Evolutionary conservation across 2,329 filamentous ascomycete genomes (phyloP).

Genomic region (Colletotrichum sp.): DNA sequence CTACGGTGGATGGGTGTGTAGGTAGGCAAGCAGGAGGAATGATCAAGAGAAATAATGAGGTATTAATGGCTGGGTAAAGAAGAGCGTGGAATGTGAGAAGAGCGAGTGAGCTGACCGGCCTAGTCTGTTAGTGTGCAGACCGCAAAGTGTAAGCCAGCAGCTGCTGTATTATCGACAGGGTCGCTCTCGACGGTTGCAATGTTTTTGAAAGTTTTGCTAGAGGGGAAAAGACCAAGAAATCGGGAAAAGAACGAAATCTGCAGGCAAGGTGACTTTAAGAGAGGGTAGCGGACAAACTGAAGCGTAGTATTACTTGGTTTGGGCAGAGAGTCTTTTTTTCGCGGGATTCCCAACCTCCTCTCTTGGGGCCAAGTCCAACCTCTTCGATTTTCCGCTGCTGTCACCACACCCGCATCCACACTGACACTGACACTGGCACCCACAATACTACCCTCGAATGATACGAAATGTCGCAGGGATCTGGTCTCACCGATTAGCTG

Average conservation of each 20-base stretch:
- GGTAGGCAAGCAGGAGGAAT: neutral
- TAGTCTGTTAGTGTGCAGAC: slow-evolving; percentile 18
- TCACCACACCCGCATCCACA: slow-evolving; percentile 15
- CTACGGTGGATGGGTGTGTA: neutral
- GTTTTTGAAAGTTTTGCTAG: neutral
- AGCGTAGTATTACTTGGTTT: slow-evolving; percentile 13
- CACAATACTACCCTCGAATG: slow-evolving; percentile 15
- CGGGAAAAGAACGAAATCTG: slow-evolving; percentile 2
- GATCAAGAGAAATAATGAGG: slow-evolving; percentile 6
- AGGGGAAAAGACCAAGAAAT: slow-evolving; percentile 6
- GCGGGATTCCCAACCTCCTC: slow-evolving; percentile 20
- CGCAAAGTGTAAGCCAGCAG: neutral
- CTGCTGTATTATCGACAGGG: neutral
- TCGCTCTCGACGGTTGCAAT: neutral
- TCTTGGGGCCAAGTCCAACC: slow-evolving; percentile 11
- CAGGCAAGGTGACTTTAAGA: slow-evolving; percentile 18
- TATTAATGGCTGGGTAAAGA: slow-evolving; percentile 1
- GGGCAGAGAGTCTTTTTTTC: slow-evolving; percentile 10
- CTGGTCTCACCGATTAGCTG: slow-evolving; percentile 4
- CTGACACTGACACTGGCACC: slow-evolving; percentile 1
- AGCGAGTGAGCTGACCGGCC: slow-evolving; percentile 8
- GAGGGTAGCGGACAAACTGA: neutral
- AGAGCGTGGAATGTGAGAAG: neutral
- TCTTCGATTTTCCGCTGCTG: slow-evolving; percentile 16
- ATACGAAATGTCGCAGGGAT: slow-evolving; percentile 15